Conservation (phyloP, 1,139 yeast genomes). For the Spathaspora sp. region DNA sequence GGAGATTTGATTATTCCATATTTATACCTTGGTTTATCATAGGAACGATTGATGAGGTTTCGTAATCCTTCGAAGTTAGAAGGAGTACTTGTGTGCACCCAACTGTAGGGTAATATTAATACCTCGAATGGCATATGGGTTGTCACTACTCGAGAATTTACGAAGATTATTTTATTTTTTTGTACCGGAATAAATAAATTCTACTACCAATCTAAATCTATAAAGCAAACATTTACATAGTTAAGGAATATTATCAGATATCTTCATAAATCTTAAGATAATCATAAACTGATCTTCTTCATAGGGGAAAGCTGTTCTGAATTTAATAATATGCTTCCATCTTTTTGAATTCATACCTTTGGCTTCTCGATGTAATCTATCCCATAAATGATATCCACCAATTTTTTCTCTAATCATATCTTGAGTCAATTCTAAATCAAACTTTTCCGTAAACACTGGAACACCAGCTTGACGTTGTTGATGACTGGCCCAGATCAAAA, state of each 20-base stretch:
- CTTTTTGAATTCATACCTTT: conserved; percentile 41
- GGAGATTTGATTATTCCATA: conserved; percentile 42
- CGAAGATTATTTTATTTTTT: not conserved
- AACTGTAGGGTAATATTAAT: conserved; percentile 22
- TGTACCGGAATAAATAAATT: no score
- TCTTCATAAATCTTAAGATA: conserved; percentile 37
- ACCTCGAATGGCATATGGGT: conserved; percentile 21
- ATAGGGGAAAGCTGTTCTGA: conserved; percentile 37
- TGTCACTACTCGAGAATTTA: not conserved
- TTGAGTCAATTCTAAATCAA: conserved; percentile 20
- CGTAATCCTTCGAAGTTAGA: conserved; percentile 18
- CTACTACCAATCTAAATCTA: no score
- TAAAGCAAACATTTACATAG: no score
- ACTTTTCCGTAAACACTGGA: conserved; percentile 20
- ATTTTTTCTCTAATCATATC: conserved; percentile 24
- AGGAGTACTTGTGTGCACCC: conserved; percentile 20
- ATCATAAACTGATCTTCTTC: conserved; percentile 47
- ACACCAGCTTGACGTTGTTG: conserved; percentile 23
- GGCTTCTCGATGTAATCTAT: conserved; percentile 35
- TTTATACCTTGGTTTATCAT: conserved; percentile 43
- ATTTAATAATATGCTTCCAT: conserved; percentile 47
- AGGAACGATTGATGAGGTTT: conserved; percentile 46
- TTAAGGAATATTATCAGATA: conserved; percentile 12
- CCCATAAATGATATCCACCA: conserved; percentile 50
- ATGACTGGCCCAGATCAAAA: conserved; percentile 40